Evolutionary conservation across 495 filamentous ascomycete genomes (phyloP).

Genomic region (Clohesyomyces aquaticus): DNA sequence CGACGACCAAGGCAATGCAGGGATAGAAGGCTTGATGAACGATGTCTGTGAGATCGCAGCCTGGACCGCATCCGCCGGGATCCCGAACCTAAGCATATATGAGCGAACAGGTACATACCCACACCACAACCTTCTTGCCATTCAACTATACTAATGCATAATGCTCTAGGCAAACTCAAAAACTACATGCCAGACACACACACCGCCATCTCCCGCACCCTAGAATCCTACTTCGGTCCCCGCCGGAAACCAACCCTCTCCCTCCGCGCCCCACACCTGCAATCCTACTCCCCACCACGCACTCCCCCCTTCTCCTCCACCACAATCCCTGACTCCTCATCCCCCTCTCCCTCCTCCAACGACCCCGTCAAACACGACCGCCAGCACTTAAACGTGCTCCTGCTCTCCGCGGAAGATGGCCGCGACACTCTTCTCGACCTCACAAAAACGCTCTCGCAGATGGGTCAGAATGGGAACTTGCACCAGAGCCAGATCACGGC

Average conservation of each 20-base stretch:
- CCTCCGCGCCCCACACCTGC: constrained; percentile 75
- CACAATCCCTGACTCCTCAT: constrained; percentile 34
- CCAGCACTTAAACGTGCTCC: constrained; percentile 73
- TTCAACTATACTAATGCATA: constrained; percentile 3
- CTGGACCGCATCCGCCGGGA: constrained; percentile 87
- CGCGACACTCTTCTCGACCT: constrained; percentile 92
- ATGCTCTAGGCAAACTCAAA: constrained; percentile 76
- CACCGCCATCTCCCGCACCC: constrained; percentile 68
- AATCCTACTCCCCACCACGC: constrained; percentile 53
- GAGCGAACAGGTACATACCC: constrained; percentile 75
- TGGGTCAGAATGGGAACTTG: constrained; percentile 88
- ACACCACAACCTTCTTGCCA: not conserved
- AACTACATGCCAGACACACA: constrained; percentile 78
- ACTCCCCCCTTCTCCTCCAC: constrained; percentile 40
- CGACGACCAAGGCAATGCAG: constrained; percentile 66
- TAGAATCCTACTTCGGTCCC: constrained; percentile 86
- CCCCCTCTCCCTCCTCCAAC: constrained; percentile 25
- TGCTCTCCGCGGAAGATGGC: constrained; percentile 85
- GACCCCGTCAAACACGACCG: constrained; percentile 17
- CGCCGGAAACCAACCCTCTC: constrained; percentile 62
- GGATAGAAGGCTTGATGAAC: constrained; percentile 78
- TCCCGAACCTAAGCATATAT: constrained; percentile 83
- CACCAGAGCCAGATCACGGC: constrained; percentile 74
- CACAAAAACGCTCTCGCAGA: constrained; percentile 90
- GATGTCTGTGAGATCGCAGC: constrained; percentile 88